Evolutionary conservation across 202 grass and related monocot genomes (phyloP), one percentile per base, ranked within the genome.

Genomic region (Elaeis oleifera): DNA sequence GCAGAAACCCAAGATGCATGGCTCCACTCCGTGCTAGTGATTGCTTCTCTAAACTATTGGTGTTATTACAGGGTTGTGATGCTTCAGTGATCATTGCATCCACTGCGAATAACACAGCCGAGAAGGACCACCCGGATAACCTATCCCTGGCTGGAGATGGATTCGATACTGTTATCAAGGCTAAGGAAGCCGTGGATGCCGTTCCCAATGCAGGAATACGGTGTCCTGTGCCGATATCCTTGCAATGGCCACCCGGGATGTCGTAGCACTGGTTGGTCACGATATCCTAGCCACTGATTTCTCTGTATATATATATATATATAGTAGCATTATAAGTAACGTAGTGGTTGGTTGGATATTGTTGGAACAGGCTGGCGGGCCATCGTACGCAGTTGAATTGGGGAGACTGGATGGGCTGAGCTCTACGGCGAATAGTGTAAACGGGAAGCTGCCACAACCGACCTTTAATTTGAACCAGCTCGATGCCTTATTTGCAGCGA

Each of bases 331-430:
- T 14, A 44, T 44, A 13, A 13, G 28, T 31, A 6, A 31, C 28
- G 28, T 3, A 13, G 9, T 14, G 36, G 8, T 14, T 13, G 36
- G 9, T 23, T 29, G 4, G 3, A 5, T 13, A 16, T 0, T 5
- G 20, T 50, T 15, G 8, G 58, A 67, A 74, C 28, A 96, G 92
- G 63, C 87, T 19, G 92, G 84, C 22, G 84, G 84, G 57, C 92
- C 87, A 52, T 71, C 81, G 56, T 96, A 91, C 68, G 39, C 70
- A 4, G 84, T 96, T 67, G 92, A 91, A 70, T 63, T 96, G 39
- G 92, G 92, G 26, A 69, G 92, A 69, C 23, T 91, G 79, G 84
- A 96, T 36, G 92, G 92, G 65, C 82, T 96, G 74, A 82, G 79
- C 26, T 96, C 92, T 20, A 74, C 71, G 58, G 69, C 87, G 24